Evolutionary conservation across 2,329 filamentous ascomycete genomes (phyloP), one percentile per base, ranked within the genome.

Genomic region (Colletotrichum kahawae): DNA sequence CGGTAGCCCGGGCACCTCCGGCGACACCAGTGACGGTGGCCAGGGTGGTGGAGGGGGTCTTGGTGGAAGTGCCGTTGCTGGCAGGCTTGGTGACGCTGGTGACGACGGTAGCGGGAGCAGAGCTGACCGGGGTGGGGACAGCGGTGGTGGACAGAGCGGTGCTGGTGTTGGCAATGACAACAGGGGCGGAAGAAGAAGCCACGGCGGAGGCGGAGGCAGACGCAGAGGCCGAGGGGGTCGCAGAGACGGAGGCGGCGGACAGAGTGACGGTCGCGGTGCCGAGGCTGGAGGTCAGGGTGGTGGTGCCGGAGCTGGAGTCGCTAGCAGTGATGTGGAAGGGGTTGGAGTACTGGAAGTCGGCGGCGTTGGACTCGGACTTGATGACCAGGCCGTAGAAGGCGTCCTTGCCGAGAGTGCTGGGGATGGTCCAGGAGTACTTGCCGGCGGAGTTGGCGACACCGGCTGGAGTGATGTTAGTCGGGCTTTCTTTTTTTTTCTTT

Each of bases 321-420:
- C 76, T 80, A 62, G 81, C 84, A 70, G 81, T 80, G 80, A 92
- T 91, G 80, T 85, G 79, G 87, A 93, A 93, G 79, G 90, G 90
- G 85, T 88, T 88, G 71, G 90, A 91, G 88, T 89, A 93, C 87
- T 93, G 91, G 88, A 90, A 91, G 76, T 77, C 74, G 80, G 87
- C 83, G 13, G 65, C 69, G 84, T 91, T 81, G 77, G 82, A 83
- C 78, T 89, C 87, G 43, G 88, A 85, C 77, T 82, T 82, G 83
- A 93, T 85, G 84, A 87, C 85, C 81, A 93, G 85, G 78, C 91
- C 92, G 83, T 93, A 93, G 80, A 87, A 86, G 67, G 84, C 84
- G 54, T 85, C 80, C 72, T 79, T 79, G 76, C 87, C 88, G 33
- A 90, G 85, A 33, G 80, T 77, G 75, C 84, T 79, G 80, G 84